Evolutionary conservation across 1,139 yeast genomes (phyloP), one percentile per base, ranked within the genome.

Genomic region (Suhomyces atakaporum): DNA sequence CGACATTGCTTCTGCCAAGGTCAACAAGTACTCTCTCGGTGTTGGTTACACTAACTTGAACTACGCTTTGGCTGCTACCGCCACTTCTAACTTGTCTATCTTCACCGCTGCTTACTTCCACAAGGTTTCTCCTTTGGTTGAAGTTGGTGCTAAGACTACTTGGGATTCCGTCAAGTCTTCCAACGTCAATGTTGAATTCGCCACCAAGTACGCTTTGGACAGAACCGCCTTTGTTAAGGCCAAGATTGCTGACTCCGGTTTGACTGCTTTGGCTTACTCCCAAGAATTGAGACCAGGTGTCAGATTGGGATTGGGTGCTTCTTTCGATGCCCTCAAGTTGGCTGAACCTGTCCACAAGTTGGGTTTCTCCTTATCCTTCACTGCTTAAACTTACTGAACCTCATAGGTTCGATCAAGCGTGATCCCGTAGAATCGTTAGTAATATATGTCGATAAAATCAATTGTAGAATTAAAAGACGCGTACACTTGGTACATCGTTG

Each of bases 301-400:
- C 58, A 88, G 86, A 63, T 77, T 92, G 60, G 99, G 99, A 67
- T 80, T 94, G 53, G 99, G 98, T 78, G 84, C 95, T 60, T 88
- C 96, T 51, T 84, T 94, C 69, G 97, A 92, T 69, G 95, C 97
- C 56, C 81, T 89, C 73, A 87, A 92, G 73, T 80, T 92, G 64
- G 84, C 89, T 66, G 97, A 90, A 77, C 89, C 97, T 52, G 96
- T 94, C 61, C 98, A 92, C 83, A 90, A 94, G 82, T 78, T 92
- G 60, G 98, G 98, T 71, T 78, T 87, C 76, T 87, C 96, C 45
- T 79, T 92, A 69, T 79, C 96, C 51, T 90, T 90, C 75, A 74
- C 92, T 57, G 94, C 95, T 64, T 18, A 18, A 18, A 8, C 20
- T 18, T 6, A 8, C 8, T 18, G 20, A 8, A 18, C 20, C 20